Base-by-base conservation (phyloP, 495 filamentous ascomycete species). In the Aspergillus avenaceus region DNA sequence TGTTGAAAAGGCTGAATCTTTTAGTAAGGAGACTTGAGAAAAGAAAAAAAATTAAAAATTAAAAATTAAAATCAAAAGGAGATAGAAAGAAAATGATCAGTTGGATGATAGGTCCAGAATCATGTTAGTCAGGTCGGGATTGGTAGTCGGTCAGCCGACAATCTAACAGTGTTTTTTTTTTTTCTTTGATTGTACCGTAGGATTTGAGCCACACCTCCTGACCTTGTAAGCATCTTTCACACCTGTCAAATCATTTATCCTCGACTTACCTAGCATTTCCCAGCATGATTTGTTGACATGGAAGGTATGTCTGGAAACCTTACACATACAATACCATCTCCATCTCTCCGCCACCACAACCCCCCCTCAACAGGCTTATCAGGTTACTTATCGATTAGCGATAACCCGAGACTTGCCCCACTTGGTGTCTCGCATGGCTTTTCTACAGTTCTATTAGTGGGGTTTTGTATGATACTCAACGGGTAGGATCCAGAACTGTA, bases 71-170 rank as follows among this genome's bases (percentile, higher is more conserved):
- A 0, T 26, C 16, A 5, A 13, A 29, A 23, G 29, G 47, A 37
- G 38, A 31, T 23, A 25, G 24, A 42, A 12, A 42, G 11, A 41
- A 12, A 42, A 5, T 13, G 45, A 37, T 14, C 14, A 42, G 23
- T 19, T 4, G 29, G 23, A 16, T 25, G 22, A n/a, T 21, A 26
- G 19, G n/a, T 28, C 8, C 1, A 37, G 27, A 23, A 47, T 40
- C 28, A 37, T 25, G 51, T 47, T 36, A 45, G 40, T 38, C 41
- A 23, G 47, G 37, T 8, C 21, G 14, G 8, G 16, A 38, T 18
- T 38, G n/a, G n/a, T n/a, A n/a, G n/a, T 34, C 13, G 50, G 44
- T 53, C 50, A 53, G 50, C 34, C 50, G 50, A 54, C 45, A 21
- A 38, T 13, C 27, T 43, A 22, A 37, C 24, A 26, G 46, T 16